phyloP scores from a whole-genome alignment of 345 rosid species.

The Eucalyptus pauciflora region DNA sequence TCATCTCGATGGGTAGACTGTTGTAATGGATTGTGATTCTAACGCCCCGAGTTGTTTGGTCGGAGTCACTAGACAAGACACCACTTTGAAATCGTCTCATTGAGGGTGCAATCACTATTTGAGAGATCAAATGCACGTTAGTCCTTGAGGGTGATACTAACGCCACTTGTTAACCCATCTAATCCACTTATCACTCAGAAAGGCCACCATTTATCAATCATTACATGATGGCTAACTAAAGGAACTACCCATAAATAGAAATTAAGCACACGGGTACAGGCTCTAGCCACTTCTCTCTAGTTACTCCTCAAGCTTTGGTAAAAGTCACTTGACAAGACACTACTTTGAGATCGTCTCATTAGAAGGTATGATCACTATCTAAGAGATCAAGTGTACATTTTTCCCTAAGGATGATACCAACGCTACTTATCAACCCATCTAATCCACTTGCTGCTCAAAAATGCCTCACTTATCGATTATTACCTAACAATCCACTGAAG shows the following conservation, averaged over 20 bases:
- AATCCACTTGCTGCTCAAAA: too few species aligned
- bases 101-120: background rate
- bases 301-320: background rate
- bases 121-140: background rate
- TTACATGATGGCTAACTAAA: background rate
- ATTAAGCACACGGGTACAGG: background rate
- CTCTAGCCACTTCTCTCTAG: background rate
- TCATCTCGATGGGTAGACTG: accelerated
- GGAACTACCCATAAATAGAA: background rate
- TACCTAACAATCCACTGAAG: background rate
- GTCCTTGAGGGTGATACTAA: background rate
- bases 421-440: too few species aligned
- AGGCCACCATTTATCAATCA: background rate
- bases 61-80: background rate
- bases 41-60: background rate
- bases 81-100: background rate
- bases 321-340: too few species aligned
- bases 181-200: background rate
- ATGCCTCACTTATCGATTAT: background rate
- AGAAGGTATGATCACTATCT: too few species aligned
- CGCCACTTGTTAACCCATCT: background rate
- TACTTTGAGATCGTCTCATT: too few species aligned
- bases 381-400: too few species aligned
- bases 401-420: too few species aligned
- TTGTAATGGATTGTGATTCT: background rate